Conservation (phyloP, 23 red algal species). For the Rhodosorus marinus region DNA sequence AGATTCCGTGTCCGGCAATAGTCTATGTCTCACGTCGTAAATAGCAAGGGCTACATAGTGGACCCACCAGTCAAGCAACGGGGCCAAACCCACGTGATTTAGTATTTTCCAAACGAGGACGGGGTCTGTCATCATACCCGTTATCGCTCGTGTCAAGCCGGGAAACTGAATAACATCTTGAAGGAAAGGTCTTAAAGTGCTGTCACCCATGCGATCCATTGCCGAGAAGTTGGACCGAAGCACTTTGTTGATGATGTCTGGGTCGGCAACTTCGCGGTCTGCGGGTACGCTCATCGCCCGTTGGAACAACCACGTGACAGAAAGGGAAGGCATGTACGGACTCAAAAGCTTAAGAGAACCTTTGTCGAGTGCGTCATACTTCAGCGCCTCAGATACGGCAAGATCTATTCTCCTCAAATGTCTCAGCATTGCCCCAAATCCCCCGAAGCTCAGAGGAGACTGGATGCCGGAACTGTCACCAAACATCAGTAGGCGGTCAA, state of each 20-base stretch:
- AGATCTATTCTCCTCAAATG: slow-evolving; percentile 37
- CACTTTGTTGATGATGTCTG: slow-evolving; percentile 13
- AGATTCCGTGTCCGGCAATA: too few relatives aligned
- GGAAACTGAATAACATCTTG: slow-evolving; percentile 57
- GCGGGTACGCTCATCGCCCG: slow-evolving; percentile 52
- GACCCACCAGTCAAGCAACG: too few relatives aligned
- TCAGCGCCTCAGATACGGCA: slow-evolving; percentile 40
- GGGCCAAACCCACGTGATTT: too few relatives aligned
- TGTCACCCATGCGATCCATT: slow-evolving; percentile 33
- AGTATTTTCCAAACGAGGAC: too few relatives aligned
- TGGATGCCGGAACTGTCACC: slow-evolving; percentile 74
- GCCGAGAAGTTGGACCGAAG: slow-evolving; percentile 4
- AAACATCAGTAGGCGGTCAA: slow-evolving; percentile 33
- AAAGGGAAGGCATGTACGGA: slow-evolving; percentile 57
- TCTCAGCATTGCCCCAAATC: slow-evolving; percentile 72
- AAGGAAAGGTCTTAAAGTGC: slow-evolving; percentile 49
- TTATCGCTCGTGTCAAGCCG: slow-evolving; percentile 36
- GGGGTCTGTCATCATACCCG: slow-evolving; percentile 20
- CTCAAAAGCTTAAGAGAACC: slow-evolving; percentile 20
- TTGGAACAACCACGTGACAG: slow-evolving; percentile 70
- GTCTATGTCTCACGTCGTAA: too few relatives aligned
- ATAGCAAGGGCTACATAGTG: too few relatives aligned
- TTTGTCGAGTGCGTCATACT: slow-evolving; percentile 11
- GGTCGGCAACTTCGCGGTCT: slow-evolving; percentile 29
- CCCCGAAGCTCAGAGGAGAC: slow-evolving; percentile 80